Conservation (phyloP, 192 early-diverging fungal species). For the Umbelopsis sp. region DNA sequence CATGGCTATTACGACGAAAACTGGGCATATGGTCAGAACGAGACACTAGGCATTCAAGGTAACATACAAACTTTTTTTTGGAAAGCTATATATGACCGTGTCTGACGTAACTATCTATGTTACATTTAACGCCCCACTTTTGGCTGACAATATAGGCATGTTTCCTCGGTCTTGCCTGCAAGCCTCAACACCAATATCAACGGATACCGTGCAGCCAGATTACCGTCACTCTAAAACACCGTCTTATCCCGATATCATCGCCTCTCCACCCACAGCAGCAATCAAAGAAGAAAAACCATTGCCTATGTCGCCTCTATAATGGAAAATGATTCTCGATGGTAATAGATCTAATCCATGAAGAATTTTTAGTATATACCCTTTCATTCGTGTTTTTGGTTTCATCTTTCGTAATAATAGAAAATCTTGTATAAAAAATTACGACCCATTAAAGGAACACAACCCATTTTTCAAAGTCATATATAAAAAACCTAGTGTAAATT, state of each 20-base stretch:
- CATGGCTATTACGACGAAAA: conserved; percentile 14
- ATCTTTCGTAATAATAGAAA: no score
- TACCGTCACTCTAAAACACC: no score
- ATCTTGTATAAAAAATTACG: no score
- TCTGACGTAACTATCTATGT: background rate
- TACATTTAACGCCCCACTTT: no score
- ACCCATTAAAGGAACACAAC: no score
- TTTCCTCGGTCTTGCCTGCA: conserved; percentile 11
- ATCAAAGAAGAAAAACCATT: background rate
- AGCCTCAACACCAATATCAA: background rate
- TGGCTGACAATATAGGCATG: background rate
- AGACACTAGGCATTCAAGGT: conserved; percentile 2
- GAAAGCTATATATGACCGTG: background rate
- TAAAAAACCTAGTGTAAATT: background rate
- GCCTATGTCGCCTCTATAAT: background rate
- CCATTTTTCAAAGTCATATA: no score
- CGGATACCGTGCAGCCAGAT: background rate
- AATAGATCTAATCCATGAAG: background rate
- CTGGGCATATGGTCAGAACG: conserved; percentile 7
- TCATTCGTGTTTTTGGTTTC: background rate
- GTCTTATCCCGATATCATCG: background rate
- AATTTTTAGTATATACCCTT: background rate
- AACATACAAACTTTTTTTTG: no score
- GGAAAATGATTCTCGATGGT: background rate
- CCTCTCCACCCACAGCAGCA: background rate